Percentiles rank a stretch among this genome's conserved stretches.
Evolutionary conservation across 2,329 filamentous ascomycete species (phyloP).

Genomic region (Phaeosphaeriaceae sp.): DNA sequence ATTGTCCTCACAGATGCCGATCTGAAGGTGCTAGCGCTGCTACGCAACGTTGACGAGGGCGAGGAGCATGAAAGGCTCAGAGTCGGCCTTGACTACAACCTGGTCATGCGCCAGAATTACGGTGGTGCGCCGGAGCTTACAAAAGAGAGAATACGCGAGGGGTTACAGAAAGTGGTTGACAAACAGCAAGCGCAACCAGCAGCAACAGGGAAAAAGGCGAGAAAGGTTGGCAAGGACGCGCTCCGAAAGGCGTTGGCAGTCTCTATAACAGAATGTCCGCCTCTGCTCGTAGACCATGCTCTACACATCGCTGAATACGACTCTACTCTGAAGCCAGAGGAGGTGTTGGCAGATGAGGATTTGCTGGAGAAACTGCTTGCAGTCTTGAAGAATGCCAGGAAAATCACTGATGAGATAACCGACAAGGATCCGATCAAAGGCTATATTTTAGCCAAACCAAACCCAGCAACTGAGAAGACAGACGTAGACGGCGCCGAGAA

Average conservation of each 20-base stretch:
- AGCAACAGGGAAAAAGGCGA: conserved; percentile 68
- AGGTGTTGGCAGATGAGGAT: conserved; percentile 71
- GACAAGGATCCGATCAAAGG: conserved; percentile 72
- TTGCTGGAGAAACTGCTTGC: conserved; percentile 71
- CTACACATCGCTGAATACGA: conserved; percentile 76
- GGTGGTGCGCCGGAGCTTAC: conserved; percentile 77
- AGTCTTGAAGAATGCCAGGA: conserved; percentile 73
- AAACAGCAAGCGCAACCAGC: conserved; percentile 61
- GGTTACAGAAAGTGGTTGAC: conserved; percentile 70
- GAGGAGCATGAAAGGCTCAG: conserved; percentile 84
- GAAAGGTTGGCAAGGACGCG: conserved; percentile 75
- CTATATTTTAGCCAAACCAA: conserved; percentile 82
- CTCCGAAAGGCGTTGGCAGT: conserved; percentile 81
- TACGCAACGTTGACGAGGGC: conserved; percentile 80
- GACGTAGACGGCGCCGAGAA: conserved; percentile 53
- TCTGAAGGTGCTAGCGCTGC: conserved; percentile 79
- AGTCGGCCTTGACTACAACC: conserved; percentile 77
- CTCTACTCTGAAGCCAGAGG: conserved; percentile 68
- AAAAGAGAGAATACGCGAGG: conserved; percentile 72
- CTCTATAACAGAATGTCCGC: conserved; percentile 87
- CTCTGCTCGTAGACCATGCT: conserved; percentile 85
- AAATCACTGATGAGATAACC: conserved; percentile 73
- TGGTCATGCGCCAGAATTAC: conserved; percentile 86
- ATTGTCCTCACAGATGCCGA: conserved; percentile 89
- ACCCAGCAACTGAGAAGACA: conserved; percentile 41